Conservation (phyloP, 2,329 filamentous ascomycete species). For the Didymella glomerata region DNA sequence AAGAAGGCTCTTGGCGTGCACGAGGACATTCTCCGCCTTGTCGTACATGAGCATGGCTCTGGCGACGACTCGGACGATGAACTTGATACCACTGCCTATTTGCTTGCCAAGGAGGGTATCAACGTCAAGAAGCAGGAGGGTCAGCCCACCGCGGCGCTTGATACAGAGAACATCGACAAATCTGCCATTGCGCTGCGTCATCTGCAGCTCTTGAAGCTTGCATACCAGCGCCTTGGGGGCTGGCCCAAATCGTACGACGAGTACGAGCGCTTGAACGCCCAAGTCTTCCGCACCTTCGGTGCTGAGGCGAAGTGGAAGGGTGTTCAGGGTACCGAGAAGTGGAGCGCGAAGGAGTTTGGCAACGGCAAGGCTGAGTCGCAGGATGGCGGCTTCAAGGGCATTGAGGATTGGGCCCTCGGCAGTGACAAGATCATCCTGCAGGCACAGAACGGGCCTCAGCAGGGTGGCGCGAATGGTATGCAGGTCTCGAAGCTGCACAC, state of each 20-base stretch:
- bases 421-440: constrained; percentile 28
- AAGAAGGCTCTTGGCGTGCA: constrained; percentile 48
- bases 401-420: constrained; percentile 46
- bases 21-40: constrained; percentile 46
- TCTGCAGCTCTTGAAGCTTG: constrained; percentile 49
- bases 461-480: not conserved
- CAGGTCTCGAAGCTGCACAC: not conserved
- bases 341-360: constrained; percentile 57
- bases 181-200: constrained; percentile 45
- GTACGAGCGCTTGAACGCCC: constrained; percentile 58
- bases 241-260: constrained; percentile 60
- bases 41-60: constrained; percentile 35
- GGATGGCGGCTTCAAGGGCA: constrained; percentile 46
- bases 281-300: constrained; percentile 55
- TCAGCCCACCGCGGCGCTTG: constrained; percentile 35
- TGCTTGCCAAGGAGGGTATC: constrained; percentile 49
- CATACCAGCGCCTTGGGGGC: constrained; percentile 54
- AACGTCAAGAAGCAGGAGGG: constrained; percentile 38
- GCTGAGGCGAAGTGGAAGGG: constrained; percentile 50
- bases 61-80: constrained; percentile 45
- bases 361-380: constrained; percentile 57
- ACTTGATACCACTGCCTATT: constrained; percentile 47
- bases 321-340: constrained; percentile 58
- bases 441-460: constrained; percentile 22
- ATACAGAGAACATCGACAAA: constrained; percentile 39